A percentile compares a stretch with the other conserved stretches of the same genome.
These are phyloP conservation scores for Colletotrichum costaricense DNA, from an alignment of 2,329 filamentous ascomycete genomes.

Conservation along the genomic window DNA sequence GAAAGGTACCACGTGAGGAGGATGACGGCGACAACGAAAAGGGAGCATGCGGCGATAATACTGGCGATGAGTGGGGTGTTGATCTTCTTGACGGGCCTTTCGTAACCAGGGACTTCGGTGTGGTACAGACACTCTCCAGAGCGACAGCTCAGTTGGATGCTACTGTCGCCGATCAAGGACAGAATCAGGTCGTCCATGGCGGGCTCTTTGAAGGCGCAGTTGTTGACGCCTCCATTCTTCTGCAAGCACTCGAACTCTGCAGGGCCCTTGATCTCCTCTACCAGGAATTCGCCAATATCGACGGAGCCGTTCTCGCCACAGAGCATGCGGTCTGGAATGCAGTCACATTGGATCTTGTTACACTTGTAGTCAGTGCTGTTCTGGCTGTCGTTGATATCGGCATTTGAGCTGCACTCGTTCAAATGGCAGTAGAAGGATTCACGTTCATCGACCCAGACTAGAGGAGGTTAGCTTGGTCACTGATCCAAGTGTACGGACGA, in stretches of 20 bases:
- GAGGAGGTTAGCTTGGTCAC: not conserved
- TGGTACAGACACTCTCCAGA: conserved; percentile 94
- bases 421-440: conserved; percentile 98
- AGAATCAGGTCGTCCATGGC: conserved; percentile 92
- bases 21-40: conserved; percentile 91
- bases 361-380: conserved; percentile 91
- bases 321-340: conserved; percentile 91
- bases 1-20: conserved; percentile 89
- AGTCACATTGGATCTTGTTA: conserved; percentile 85
- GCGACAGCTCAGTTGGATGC: conserved; percentile 84
- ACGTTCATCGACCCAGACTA: conserved; percentile 92
- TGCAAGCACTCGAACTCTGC: conserved; percentile 83
- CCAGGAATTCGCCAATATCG: conserved; percentile 90
- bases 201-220: conserved; percentile 89
- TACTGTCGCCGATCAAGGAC: conserved; percentile 89
- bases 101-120: conserved; percentile 92
- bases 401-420: conserved; percentile 80
- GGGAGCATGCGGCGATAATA: conserved; percentile 85
- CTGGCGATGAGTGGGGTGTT: conserved; percentile 96
- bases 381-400: conserved; percentile 73
- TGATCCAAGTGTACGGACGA: not conserved
- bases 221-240: conserved; percentile 69
- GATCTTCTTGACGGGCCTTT: conserved; percentile 89
- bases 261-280: conserved; percentile 85
- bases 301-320: conserved; percentile 93